Evolutionary conservation across 257 asterid species (phyloP).

Genomic region (Gentiana dahurica): DNA sequence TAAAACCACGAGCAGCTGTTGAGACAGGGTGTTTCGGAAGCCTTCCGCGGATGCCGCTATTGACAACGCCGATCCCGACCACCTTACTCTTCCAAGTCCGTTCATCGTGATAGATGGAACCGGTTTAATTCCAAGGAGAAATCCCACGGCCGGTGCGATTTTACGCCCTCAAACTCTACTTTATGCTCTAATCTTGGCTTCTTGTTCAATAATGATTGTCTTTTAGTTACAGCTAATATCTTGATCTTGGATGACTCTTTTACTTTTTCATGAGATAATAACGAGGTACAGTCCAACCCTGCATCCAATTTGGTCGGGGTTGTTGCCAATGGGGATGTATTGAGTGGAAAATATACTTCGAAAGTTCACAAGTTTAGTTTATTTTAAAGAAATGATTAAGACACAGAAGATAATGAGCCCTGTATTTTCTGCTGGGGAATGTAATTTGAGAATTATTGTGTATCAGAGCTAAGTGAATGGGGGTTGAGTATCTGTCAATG

Average conservation of each 20-base stretch:
- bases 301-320: slow-evolving; percentile 30
- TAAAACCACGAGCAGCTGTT: no score
- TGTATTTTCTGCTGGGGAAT: slow-evolving; percentile 91
- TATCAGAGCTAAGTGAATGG: slow-evolving; percentile 92
- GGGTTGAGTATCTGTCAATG: slow-evolving; percentile 89
- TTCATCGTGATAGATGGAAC: slow-evolving; percentile 96
- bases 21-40: slow-evolving; percentile 75
- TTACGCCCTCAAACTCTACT: slow-evolving; percentile 64
- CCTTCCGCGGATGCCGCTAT: slow-evolving; percentile 23
- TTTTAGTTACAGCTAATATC: slow-evolving; percentile 80
- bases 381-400: slow-evolving; percentile 94
- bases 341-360: slow-evolving; percentile 96
- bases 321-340: slow-evolving; percentile 54
- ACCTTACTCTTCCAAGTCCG: slow-evolving; percentile 46
- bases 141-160: slow-evolving; percentile 99
- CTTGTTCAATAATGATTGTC: slow-evolving; percentile 53
- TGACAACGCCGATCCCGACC: no score
- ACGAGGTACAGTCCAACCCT: slow-evolving; percentile 59
- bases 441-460: slow-evolving; percentile 89
- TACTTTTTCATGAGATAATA: slow-evolving; percentile 71
- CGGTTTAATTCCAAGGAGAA: slow-evolving; percentile 88
- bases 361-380: slow-evolving; percentile 86
- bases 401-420: slow-evolving; percentile 99
- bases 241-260: slow-evolving; percentile 79
- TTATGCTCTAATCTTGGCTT: slow-evolving; percentile 74